Evolutionary conservation across 805 yeast species (phyloP), one percentile per base, ranked within the genome.

Genomic region (Isabelozyma heimii): DNA sequence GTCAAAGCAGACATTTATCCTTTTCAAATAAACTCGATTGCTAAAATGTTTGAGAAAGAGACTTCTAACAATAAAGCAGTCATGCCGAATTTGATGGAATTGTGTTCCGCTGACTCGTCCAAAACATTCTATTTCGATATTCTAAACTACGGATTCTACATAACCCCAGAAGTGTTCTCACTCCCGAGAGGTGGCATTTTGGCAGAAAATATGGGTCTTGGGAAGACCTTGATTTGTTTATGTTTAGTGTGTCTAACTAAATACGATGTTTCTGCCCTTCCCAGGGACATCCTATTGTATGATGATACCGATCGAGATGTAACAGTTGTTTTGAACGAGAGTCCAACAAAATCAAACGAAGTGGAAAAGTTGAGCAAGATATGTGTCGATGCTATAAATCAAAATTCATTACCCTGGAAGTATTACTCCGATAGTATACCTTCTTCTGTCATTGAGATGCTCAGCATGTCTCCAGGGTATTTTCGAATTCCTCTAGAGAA

Each of bases 141-240:
- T 0, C 52, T 57, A 4, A 56, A 54, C 0, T 53, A 69, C 30
- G 52, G 53, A 3, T 64, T 81, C 28, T 60, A 56, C 17, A 16
- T 26, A 1, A 49, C 58, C 2, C 82, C 87, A 0, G 77, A 71
- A 16, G 57, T 62, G 3, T 81, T 73, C 53, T 55, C 55, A 12
- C 66, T 82, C 2, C 83, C 87, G 0, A 66, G 78, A 53, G 87
- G 87, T 15, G 88, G 87, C 0, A 80, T 83, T 5, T 60, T 83
- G 13, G 87, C 87, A 1, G 88, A 83, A 49, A 82, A 82, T 72
- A 83, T 83, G 87, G 88, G 88, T 0, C 65, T 82, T 38, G 88
- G 88, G 0, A 83, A 83, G 58, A 83, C 88, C 0, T 72, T 82
- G 44, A 82, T 83, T 5, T 81, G 85, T 54, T 62, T 83, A 26